phyloP scores from a whole-genome alignment of 2,329 filamentous ascomycete species.

The Calonectria pteridis region DNA sequence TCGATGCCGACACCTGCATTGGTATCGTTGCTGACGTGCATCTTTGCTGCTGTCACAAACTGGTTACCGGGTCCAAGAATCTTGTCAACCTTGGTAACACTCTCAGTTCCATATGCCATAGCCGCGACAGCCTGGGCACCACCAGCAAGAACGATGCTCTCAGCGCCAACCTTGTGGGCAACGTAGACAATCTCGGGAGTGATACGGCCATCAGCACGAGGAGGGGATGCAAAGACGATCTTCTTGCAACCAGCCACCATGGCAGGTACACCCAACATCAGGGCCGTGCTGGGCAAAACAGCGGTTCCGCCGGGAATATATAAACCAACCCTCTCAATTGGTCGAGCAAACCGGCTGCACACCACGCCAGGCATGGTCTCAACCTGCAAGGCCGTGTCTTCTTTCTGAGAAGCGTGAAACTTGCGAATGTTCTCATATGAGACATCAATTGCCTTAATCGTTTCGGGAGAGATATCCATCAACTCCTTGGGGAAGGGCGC shows the following conservation, averaged over 20 bases:
- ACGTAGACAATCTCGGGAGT: conserved; percentile 98
- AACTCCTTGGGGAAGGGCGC: conserved; percentile 88
- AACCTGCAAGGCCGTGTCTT: conserved; percentile 83
- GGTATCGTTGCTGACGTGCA: conserved; percentile 97
- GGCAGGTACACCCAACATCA: conserved; percentile 97
- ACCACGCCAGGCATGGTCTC: conserved; percentile 98
- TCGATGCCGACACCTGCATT: conserved; percentile 96
- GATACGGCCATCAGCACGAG: conserved; percentile 87
- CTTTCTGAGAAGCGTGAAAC: conserved; percentile 93
- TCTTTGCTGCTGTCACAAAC: conserved; percentile 98
- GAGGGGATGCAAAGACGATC: conserved; percentile 93
- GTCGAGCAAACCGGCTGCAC: conserved; percentile 91
- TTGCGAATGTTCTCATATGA: conserved; percentile 95
- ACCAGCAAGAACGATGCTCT: conserved; percentile 94
- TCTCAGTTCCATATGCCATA: conserved; percentile 97
- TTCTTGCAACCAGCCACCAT: conserved; percentile 97
- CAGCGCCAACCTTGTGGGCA: conserved; percentile 95
- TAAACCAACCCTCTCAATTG: conserved; percentile 95
- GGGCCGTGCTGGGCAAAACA: conserved; percentile 94
- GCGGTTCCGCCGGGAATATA: conserved; percentile 97
- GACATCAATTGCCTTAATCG: conserved; percentile 90
- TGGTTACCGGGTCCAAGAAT: conserved; percentile 98
- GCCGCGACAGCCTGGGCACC: conserved; percentile 96
- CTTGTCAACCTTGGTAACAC: conserved; percentile 96
- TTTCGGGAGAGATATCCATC: conserved; percentile 88